These are phyloP conservation scores for Coelastrella sp. DNA, from an alignment of 139 green algal genomes.

Conservation along the genomic window DNA sequence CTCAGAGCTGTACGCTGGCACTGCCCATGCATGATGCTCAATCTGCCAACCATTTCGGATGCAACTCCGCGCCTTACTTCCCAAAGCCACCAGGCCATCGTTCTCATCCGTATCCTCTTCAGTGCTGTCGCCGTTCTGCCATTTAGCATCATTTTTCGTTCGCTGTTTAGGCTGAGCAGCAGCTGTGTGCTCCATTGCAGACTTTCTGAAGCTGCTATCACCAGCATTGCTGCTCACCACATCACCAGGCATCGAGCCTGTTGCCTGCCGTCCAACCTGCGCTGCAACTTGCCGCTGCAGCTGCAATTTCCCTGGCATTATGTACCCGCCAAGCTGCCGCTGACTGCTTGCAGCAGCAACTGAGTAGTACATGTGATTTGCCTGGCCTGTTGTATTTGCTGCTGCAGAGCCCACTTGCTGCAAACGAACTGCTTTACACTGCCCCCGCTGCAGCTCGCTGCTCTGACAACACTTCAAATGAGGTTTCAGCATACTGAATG, in stretches of 20 bases:
- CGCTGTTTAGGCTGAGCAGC: too few species aligned
- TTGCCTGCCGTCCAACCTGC: background rate
- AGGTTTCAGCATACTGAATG: background rate
- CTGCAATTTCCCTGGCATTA: background rate
- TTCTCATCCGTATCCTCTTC: background rate
- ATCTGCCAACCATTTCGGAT: background rate
- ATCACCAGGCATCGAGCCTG: too few species aligned
- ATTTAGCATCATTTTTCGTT: too few species aligned
- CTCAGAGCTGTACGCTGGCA: slow-evolving; percentile 21
- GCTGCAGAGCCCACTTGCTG: background rate
- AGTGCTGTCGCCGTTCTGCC: background rate
- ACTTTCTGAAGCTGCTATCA: background rate
- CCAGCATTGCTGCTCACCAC: too few species aligned
- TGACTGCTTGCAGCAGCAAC: slow-evolving; percentile 15
- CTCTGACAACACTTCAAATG: background rate
- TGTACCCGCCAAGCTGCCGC: background rate
- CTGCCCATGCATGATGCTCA: background rate
- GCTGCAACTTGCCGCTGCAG: background rate
- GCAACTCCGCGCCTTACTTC: background rate
- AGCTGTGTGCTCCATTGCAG: too few species aligned
- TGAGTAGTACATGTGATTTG: background rate
- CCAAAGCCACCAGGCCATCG: background rate
- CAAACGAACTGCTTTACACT: background rate
- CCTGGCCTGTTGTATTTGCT: background rate
- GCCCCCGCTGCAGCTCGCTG: background rate